phyloP scores from a whole-genome alignment of 495 filamentous ascomycete genomes.

The Penicillium simplicissimum region DNA sequence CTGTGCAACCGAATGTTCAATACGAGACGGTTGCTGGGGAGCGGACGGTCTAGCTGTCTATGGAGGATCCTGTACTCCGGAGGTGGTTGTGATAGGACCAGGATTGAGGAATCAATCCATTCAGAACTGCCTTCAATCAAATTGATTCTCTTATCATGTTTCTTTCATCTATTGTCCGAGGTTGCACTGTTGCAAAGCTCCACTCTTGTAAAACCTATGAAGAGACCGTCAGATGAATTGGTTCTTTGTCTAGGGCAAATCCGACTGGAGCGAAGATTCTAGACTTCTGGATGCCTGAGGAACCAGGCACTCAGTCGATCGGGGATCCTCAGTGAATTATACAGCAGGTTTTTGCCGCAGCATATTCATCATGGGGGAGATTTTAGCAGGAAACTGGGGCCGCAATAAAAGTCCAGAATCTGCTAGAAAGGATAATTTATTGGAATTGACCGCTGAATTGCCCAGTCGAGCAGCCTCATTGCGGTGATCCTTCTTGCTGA shows the following conservation, averaged over 20 bases:
- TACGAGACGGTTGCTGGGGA: background rate
- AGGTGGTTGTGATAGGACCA: background rate
- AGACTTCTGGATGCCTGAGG: conserved; percentile 15
- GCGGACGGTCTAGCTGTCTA: background rate
- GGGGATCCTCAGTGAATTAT: background rate
- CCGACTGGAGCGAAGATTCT: conserved; percentile 17
- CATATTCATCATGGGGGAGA: background rate
- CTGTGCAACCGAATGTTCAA: background rate
- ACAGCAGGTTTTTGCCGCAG: background rate
- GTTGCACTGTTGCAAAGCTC: background rate
- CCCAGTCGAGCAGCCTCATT: background rate
- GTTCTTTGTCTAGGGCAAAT: background rate
- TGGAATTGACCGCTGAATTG: background rate
- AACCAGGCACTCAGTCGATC: background rate
- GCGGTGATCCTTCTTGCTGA: background rate
- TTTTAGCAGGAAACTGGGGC: background rate
- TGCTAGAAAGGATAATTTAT: background rate
- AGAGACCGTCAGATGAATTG: background rate
- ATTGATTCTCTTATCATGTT: background rate
- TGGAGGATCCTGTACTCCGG: too few species aligned
- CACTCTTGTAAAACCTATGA: background rate
- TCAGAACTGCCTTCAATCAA: background rate
- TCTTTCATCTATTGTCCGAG: background rate
- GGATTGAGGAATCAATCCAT: background rate
- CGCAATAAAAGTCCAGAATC: background rate